Evolutionary conservation across 2,329 filamentous ascomycete species (phyloP).

Genomic region (Coleophoma cylindrospora): DNA sequence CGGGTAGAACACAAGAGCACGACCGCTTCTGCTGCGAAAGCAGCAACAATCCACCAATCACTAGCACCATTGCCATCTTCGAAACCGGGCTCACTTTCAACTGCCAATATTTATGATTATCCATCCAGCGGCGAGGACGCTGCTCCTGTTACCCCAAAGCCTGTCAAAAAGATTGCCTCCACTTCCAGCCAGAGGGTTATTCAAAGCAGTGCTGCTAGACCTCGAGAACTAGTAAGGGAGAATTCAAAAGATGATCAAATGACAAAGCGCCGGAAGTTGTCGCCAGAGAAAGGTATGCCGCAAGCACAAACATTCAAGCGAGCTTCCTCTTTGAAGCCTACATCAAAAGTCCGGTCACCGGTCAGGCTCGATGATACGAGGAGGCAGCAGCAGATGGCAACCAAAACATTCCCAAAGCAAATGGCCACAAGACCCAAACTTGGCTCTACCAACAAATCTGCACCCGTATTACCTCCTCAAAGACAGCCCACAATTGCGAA

Average conservation of each 20-base stretch:
- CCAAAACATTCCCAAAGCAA: constrained; percentile 6
- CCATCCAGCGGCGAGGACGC: constrained; percentile 16
- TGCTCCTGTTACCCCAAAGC: constrained; percentile 6
- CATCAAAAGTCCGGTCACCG: not conserved
- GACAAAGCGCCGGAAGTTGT: constrained; percentile 20
- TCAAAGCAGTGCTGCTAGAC: not conserved
- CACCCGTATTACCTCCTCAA: constrained; percentile 3
- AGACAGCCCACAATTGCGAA: constrained; percentile 4
- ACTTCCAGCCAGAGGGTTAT: constrained; percentile 2
- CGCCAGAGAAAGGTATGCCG: constrained; percentile 5
- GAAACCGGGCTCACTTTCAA: constrained; percentile 2
- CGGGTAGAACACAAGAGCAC: too few species aligned
- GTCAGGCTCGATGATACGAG: too few species aligned
- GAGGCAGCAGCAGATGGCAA: not conserved
- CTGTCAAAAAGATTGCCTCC: constrained; percentile 2
- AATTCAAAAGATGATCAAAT: not conserved
- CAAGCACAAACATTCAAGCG: not conserved
- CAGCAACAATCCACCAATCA: not conserved
- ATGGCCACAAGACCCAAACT: constrained; percentile 15
- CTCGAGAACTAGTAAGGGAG: not conserved
- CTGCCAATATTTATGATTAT: constrained; percentile 16
- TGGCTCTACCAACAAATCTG: constrained; percentile 1
- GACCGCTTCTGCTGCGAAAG: not conserved
- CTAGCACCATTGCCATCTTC: constrained; percentile 1
- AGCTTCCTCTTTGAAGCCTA: not conserved